Conservation (phyloP, 2,329 filamentous ascomycete species). For the Pseudopithomyces maydicus region DNA sequence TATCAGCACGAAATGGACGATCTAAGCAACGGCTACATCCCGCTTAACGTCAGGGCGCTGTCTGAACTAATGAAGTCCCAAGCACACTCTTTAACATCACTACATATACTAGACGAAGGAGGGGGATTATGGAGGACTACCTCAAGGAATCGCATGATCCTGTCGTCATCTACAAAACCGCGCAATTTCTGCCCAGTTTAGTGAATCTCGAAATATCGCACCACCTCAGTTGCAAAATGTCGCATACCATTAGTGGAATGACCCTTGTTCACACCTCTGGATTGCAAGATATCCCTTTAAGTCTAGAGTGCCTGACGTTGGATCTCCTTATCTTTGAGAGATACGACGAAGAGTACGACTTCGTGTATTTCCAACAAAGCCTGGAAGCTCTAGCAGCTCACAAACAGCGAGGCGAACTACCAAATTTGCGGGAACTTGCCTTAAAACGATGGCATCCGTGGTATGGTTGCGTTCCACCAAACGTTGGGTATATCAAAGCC, state of each 20-base stretch:
- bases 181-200: neutral
- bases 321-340: neutral
- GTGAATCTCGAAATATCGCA: neutral
- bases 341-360: neutral
- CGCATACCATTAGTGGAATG: neutral
- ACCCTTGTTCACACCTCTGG: neutral
- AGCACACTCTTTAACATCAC: neutral
- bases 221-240: too few relatives aligned
- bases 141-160: neutral
- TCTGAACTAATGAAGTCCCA: neutral
- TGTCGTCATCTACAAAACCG: neutral
- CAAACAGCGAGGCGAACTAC: neutral
- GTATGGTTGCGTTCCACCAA: neutral
- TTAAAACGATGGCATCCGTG: conserved; percentile 2
- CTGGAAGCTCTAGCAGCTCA: neutral
- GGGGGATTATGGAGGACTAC: neutral
- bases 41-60: neutral
- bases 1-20: neutral
- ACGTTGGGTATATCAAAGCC: neutral
- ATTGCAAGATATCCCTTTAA: neutral
- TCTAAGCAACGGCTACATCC: neutral
- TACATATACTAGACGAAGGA: neutral
- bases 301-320: neutral
- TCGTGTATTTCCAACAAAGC: neutral
- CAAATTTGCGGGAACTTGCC: neutral